Conservation (phyloP, 352 stramenopile genomes). For the Saprolegnia parasitica region DNA sequence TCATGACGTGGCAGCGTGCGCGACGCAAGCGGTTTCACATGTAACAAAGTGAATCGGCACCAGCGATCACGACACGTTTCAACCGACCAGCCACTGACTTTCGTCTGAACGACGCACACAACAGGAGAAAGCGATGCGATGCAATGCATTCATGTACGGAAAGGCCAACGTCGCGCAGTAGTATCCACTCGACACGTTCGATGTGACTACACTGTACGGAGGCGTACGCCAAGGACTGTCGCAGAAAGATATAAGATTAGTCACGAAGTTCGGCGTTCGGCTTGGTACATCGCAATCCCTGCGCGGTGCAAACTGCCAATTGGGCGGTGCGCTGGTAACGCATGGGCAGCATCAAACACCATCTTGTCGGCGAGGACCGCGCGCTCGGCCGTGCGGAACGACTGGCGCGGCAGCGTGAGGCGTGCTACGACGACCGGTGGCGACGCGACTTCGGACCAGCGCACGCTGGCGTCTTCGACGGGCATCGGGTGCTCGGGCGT, state of each 20-base stretch:
- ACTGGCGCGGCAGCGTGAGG: neutral
- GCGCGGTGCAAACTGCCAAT: neutral
- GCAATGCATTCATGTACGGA: no score
- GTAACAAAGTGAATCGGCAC: no score
- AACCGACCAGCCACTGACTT: no score
- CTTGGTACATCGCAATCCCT: neutral
- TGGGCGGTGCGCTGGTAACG: neutral
- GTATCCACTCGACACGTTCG: no score
- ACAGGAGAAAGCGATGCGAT: no score
- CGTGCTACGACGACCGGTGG: neutral
- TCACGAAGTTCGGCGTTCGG: neutral
- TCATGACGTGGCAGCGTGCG: no score
- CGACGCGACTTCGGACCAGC: neutral
- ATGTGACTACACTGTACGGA: no score
- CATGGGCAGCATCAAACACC: neutral
- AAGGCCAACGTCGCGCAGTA: no score
- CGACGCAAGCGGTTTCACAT: no score
- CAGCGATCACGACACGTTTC: no score
- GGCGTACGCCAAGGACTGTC: no score
- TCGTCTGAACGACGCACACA: no score
- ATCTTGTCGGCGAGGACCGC: neutral
- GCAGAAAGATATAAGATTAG: neutral
- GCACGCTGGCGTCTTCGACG: conserved; percentile 3
- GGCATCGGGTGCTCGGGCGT: neutral
- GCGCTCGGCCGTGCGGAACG: neutral